Conservation (phyloP, 148 eudicot species). For the Rhododendron mucronatum region DNA sequence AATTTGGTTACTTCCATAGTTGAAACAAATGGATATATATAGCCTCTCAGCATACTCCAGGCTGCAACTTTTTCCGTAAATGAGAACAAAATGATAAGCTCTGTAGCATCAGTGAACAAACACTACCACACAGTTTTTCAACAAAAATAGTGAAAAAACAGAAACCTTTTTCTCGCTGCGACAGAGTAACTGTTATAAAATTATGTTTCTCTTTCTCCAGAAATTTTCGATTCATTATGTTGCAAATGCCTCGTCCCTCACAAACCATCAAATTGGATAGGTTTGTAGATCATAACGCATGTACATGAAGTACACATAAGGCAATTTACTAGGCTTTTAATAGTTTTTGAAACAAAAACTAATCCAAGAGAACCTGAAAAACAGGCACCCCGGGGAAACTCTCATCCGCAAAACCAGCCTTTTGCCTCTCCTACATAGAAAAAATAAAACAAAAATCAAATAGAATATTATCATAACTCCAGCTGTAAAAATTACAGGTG, state of each 20-base stretch:
- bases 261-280: not conserved
- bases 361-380: conserved; percentile 67
- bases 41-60: not conserved
- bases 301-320: not conserved
- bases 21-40: not conserved
- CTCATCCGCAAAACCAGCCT: conserved; percentile 43
- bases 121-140: not conserved
- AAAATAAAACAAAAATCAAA: not conserved
- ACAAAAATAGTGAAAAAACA: not conserved
- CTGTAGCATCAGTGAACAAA: not conserved
- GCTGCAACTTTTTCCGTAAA: not conserved
- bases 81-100: not conserved
- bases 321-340: not conserved
- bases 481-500: not conserved
- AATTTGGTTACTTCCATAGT: not conserved
- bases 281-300: not conserved
- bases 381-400: conserved; percentile 82
- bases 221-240: not conserved
- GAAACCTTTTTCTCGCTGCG: not conserved
- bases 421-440: conserved; percentile 51
- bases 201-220: too few relatives aligned
- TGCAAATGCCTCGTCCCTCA: not conserved
- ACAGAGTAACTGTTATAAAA: too few relatives aligned
- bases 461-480: not conserved
- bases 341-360: not conserved